Conservation (phyloP, 352 stramenopile species). For the Phytopythium boreale region DNA sequence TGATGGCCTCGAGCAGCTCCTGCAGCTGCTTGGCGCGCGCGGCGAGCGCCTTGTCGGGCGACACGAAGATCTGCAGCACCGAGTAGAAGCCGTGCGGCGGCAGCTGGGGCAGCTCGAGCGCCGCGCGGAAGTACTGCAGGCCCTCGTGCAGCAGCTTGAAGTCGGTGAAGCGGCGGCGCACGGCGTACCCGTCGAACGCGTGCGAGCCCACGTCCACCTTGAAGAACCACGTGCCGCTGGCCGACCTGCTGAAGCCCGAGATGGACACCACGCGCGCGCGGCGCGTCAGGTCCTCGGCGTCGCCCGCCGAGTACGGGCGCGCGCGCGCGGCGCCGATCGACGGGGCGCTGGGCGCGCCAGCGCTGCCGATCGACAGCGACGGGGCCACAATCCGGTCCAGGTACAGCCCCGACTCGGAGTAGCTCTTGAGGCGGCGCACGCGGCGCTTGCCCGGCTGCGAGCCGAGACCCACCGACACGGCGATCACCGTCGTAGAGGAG, state of each 20-base stretch:
- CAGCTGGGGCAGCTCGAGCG: slow-evolving; percentile 33
- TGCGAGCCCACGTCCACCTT: slow-evolving; percentile 60
- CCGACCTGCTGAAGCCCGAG: slow-evolving; percentile 61
- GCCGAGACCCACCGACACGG: slow-evolving; percentile 6
- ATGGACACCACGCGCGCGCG: slow-evolving; percentile 41
- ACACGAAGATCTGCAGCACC: slow-evolving; percentile 65
- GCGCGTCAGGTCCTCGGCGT: slow-evolving; percentile 41
- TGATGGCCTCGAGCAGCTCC: slow-evolving; percentile 56
- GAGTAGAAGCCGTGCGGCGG: slow-evolving; percentile 64
- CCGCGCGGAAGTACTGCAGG: slow-evolving; percentile 29
- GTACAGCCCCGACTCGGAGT: slow-evolving; percentile 49
- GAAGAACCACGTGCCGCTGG: slow-evolving; percentile 72
- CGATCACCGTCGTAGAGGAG: slow-evolving; percentile 10
- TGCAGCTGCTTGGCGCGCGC: slow-evolving; percentile 52
- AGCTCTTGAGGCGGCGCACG: slow-evolving; percentile 54
- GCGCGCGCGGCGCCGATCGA: slow-evolving; percentile 16
- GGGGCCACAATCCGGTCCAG: slow-evolving; percentile 38
- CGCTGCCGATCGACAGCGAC: neutral
- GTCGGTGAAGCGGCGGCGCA: slow-evolving; percentile 72
- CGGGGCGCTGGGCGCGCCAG: slow-evolving; percentile 11
- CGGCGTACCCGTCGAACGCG: slow-evolving; percentile 55
- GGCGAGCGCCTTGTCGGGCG: slow-evolving; percentile 52
- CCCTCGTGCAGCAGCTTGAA: slow-evolving; percentile 69
- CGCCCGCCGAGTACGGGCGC: slow-evolving; percentile 53
- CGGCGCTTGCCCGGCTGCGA: slow-evolving; percentile 15